Evolutionary conservation across 805 yeast species (phyloP).

Genomic region (Blastobotrys attinorum): DNA sequence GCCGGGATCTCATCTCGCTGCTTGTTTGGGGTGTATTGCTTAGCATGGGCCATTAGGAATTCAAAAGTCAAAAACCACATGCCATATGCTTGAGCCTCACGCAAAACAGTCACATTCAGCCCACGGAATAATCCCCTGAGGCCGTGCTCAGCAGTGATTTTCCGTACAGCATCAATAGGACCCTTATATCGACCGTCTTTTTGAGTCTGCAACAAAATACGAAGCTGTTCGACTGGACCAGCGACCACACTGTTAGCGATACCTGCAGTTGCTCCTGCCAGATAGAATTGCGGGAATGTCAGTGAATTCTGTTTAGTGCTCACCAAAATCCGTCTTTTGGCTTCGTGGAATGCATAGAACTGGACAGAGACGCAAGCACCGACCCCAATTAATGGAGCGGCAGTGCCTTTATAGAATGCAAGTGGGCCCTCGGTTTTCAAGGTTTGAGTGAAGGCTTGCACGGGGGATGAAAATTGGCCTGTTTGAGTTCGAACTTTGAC

Average conservation of each 20-base stretch:
- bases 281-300: constrained; percentile 47
- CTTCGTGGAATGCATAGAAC: constrained; percentile 64
- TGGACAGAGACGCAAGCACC: constrained; percentile 64
- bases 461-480: constrained; percentile 51
- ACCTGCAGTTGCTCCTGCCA: constrained; percentile 61
- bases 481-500: constrained; percentile 65
- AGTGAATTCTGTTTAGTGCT: constrained; percentile 28
- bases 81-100: constrained; percentile 70
- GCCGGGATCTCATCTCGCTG: constrained; percentile 44
- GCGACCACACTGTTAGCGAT: constrained; percentile 56
- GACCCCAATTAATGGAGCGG: constrained; percentile 64
- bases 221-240: constrained; percentile 58
- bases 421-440: constrained; percentile 50
- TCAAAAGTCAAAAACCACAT: constrained; percentile 67
- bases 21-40: not conserved
- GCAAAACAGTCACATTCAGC: constrained; percentile 40
- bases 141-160: constrained; percentile 39
- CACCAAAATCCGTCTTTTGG: constrained; percentile 46
- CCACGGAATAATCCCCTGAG: constrained; percentile 49
- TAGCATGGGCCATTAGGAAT: constrained; percentile 33
- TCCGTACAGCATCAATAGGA: constrained; percentile 37
- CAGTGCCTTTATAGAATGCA: constrained; percentile 60
- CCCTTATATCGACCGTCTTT: constrained; percentile 31
- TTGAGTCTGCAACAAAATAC: constrained; percentile 54
- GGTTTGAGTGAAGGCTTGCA: constrained; percentile 44